These are phyloP conservation scores for Bathelium albidoporum DNA, from an alignment of 495 filamentous ascomycete genomes.

Conservation along the genomic window DNA sequence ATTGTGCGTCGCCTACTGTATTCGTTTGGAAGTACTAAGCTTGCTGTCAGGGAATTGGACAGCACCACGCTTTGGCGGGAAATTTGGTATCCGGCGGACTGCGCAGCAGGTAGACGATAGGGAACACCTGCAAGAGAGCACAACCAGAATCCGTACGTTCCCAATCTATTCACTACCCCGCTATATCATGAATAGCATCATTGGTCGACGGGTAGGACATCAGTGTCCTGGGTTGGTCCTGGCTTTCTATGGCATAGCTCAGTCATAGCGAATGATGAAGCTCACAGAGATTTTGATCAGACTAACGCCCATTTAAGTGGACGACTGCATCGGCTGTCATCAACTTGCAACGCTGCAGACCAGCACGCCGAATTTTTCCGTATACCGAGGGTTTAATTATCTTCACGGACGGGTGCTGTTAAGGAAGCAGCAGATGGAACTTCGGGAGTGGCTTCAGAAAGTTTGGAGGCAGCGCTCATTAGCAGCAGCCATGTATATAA, in stretches of 20 bases:
- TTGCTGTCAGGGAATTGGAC: background rate
- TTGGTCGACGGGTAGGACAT: background rate
- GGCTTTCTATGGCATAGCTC: background rate
- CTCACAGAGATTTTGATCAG: background rate
- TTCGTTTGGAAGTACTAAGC: background rate
- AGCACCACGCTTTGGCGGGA: background rate
- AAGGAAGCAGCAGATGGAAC: too few species aligned
- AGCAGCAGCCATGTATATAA: too few species aligned
- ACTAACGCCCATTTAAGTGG: background rate
- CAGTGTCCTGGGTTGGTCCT: background rate
- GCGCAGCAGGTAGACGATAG: background rate
- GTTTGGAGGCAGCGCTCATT: too few species aligned
- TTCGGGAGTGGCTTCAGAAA: too few species aligned
- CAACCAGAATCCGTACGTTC: background rate
- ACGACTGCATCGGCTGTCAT: slow-evolving; percentile 22
- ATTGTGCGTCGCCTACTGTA: background rate
- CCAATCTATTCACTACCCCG: background rate
- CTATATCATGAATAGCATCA: background rate
- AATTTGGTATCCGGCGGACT: background rate
- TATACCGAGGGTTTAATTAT: slow-evolving; percentile 32
- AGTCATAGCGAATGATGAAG: background rate
- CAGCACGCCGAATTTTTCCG: slow-evolving; percentile 28
- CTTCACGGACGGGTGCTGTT: slow-evolving; percentile 29
- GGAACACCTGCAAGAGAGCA: background rate
- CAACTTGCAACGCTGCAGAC: slow-evolving; percentile 29